These are phyloP conservation scores for Blastobotrys buckinghamii DNA, from an alignment of 1,139 yeast genomes.

Conservation along the genomic window DNA sequence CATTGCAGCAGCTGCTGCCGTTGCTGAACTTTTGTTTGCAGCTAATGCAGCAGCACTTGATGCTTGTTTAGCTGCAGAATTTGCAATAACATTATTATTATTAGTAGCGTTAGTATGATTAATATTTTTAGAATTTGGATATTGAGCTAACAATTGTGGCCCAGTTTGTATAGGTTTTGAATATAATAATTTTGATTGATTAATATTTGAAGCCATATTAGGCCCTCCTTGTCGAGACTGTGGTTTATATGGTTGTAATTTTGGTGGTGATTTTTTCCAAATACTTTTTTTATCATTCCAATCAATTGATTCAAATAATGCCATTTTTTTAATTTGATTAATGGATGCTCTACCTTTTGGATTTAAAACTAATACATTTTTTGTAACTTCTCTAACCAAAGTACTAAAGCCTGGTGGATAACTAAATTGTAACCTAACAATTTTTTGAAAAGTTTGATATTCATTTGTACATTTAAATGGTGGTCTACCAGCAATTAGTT, in stretches of 20 bases:
- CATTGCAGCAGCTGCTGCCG: constrained; percentile 28
- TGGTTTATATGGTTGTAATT: constrained; percentile 65
- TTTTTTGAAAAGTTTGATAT: constrained; percentile 88
- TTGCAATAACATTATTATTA: constrained; percentile 9
- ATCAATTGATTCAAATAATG: constrained; percentile 60
- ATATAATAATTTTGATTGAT: background rate
- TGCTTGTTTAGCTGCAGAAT: constrained; percentile 25
- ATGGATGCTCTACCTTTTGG: constrained; percentile 64
- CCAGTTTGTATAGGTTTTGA: background rate
- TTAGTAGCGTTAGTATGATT: constrained; percentile 12
- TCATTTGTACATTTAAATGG: constrained; percentile 97
- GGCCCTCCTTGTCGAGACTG: constrained; percentile 1
- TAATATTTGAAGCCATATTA: too few species aligned
- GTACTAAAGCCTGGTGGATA: constrained; percentile 76
- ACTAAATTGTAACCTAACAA: constrained; percentile 74
- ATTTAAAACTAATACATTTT: constrained; percentile 56
- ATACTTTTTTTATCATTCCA: constrained; percentile 60
- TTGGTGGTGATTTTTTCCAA: constrained; percentile 73
- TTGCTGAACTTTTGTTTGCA: constrained; percentile 15
- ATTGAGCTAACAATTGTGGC: constrained; percentile 3
- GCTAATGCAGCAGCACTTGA: constrained; percentile 6
- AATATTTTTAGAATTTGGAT: constrained; percentile 11
- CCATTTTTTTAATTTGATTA: constrained; percentile 61
- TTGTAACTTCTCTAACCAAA: constrained; percentile 64
- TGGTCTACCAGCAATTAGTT: constrained; percentile 89